phyloP scores from a whole-genome alignment of 2,329 filamentous ascomycete genomes.

The Camillea tinctor region DNA sequence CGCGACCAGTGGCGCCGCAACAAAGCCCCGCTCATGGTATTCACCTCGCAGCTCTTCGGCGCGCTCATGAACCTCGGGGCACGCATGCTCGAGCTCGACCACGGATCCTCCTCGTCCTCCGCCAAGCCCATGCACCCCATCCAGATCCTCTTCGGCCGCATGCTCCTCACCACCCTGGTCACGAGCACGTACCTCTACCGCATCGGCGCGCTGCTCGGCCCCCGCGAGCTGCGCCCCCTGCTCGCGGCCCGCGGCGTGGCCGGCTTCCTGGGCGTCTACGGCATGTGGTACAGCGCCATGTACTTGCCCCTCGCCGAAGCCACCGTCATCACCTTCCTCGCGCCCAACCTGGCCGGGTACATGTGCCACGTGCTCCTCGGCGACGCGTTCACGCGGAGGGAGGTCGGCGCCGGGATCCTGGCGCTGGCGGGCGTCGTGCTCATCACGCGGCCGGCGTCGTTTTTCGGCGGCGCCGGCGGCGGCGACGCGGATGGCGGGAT shows the following conservation, averaged over 20 bases:
- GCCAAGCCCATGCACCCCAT: conserved; percentile 72
- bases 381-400: conserved; percentile 75
- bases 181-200: conserved; percentile 74
- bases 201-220: conserved; percentile 67
- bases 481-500: conserved; percentile 8
- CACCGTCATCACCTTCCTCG: conserved; percentile 84
- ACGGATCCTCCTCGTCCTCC: conserved; percentile 10
- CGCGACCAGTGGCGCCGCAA: conserved; percentile 48
- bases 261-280: conserved; percentile 78
- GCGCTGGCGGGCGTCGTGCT: conserved; percentile 79
- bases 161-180: conserved; percentile 68
- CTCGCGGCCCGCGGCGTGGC: conserved; percentile 66
- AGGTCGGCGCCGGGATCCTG: conserved; percentile 73
- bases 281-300: conserved; percentile 59
- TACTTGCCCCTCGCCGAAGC: conserved; percentile 71
- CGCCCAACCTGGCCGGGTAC: conserved; percentile 76
- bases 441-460: conserved; percentile 67
- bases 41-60: conserved; percentile 76
- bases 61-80: conserved; percentile 83
- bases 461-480: conserved; percentile 35
- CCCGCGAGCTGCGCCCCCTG: conserved; percentile 63
- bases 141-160: conserved; percentile 79
- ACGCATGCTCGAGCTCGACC: conserved; percentile 64
- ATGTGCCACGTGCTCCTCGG: conserved; percentile 71
- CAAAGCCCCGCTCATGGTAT: conserved; percentile 70